phyloP scores from a whole-genome alignment of 2,329 filamentous ascomycete species.

The Gnomoniopsis sp. region DNA sequence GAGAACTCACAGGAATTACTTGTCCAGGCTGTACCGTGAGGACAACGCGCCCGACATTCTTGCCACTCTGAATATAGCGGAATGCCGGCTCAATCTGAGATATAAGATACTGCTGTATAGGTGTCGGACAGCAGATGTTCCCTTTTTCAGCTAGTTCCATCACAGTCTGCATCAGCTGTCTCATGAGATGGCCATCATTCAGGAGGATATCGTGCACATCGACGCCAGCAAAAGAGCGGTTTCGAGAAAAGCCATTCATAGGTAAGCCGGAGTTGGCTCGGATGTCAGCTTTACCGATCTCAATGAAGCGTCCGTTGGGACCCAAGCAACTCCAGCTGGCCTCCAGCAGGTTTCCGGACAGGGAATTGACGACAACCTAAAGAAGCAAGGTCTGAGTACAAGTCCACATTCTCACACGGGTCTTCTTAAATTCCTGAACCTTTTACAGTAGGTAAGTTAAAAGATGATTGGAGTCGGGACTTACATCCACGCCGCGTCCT shows the following conservation, averaged over 20 bases:
- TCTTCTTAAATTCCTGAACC: no score
- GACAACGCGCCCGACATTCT: background rate
- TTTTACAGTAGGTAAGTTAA: no score
- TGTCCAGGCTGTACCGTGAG: background rate
- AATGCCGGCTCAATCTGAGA: background rate
- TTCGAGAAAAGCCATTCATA: constrained; percentile 39
- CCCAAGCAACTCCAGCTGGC: constrained; percentile 42
- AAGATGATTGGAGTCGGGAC: no score
- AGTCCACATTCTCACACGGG: no score
- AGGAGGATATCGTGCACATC: constrained; percentile 23
- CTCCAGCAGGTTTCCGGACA: constrained; percentile 32
- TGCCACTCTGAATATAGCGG: background rate
- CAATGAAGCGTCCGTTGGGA: constrained; percentile 39
- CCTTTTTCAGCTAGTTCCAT: constrained; percentile 8
- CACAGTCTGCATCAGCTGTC: constrained; percentile 5
- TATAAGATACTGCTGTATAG: background rate
- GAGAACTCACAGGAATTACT: constrained; percentile 19
- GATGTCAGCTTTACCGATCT: constrained; percentile 42
- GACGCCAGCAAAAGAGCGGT: constrained; percentile 31
- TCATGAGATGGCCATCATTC: background rate
- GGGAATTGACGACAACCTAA: constrained; percentile 8
- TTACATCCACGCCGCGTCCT: constrained; percentile 16
- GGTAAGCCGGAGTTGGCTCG: constrained; percentile 34
- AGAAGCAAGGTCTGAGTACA: background rate
- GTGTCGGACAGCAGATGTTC: background rate